Evolutionary conservation across 2,329 filamentous ascomycete species (phyloP), one percentile per base, ranked within the genome.

Genomic region (Chrysoporthe austroafricana): DNA sequence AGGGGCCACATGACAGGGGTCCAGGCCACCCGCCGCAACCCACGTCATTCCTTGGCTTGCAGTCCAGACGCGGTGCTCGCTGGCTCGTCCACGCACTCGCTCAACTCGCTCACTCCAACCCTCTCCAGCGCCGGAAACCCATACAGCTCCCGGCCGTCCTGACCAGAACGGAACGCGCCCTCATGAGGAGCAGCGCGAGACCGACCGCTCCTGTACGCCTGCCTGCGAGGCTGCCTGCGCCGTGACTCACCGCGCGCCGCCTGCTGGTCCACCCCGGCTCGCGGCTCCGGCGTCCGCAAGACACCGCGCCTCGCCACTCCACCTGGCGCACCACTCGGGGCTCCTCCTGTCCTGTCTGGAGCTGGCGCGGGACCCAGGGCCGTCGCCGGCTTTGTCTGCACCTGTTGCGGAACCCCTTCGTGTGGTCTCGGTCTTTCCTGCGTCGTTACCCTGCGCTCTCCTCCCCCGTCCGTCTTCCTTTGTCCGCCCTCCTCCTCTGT

Each of bases 261-360:
- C 36, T 39, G 36, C 36, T 56, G 16, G 43, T 34, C 32, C 18
- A 36, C 62, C 36, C 36, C 8, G 36, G 36, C 36, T 39, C 8
- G 36, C 36, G 8, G 5, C 36, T 4, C 5, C 36, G 5, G 44
- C n/a, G 5, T 26, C 26, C 26, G 26, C 26, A 26, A 39, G 14
- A 57, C 54, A 64, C 42, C 58, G 62, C 58, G 66, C 56, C 56
- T 68, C 42, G 58, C 66, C 66, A 68, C 66, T 59, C 54, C 42
- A 46, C 36, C 50, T 13, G 21, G 14, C 62, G 39, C 58, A 57
- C 56, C 7, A 18, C 57, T 57, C 46, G n/a, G 9, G 16, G 52
- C 21, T 64, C 61, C 21, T 18, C 50, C 14, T 11, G 16, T 13
- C 8, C 36, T 46, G 3, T 43, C n/a, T 21, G 39, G 16, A 34